These are phyloP conservation scores for Trichophyton schoenleinii DNA, from an alignment of 2,329 filamentous ascomycete species.

Conservation along the genomic window DNA sequence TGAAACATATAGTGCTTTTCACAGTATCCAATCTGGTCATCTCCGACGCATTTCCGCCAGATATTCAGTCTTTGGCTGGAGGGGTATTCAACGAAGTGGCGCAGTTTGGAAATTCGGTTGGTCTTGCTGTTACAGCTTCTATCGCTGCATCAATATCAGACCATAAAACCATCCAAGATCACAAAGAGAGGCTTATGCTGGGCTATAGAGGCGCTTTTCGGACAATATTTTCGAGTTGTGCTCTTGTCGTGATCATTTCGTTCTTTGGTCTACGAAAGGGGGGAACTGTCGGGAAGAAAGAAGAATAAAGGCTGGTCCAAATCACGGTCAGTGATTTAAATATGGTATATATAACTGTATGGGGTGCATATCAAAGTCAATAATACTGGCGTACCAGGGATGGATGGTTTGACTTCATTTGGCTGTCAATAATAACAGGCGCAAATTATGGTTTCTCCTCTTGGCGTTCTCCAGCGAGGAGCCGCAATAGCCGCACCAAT, in stretches of 20 bases:
- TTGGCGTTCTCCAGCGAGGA: neutral
- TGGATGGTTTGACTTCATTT: too few species aligned
- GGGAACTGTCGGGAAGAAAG: slow-evolving; percentile 8
- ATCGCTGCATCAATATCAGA: slow-evolving; percentile 22
- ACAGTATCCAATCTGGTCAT: slow-evolving; percentile 45
- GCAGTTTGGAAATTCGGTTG: slow-evolving; percentile 45
- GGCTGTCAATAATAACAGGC: too few species aligned
- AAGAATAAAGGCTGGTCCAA: neutral
- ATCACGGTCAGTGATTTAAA: too few species aligned
- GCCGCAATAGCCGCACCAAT: neutral
- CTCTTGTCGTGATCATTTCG: slow-evolving; percentile 8
- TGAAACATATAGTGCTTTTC: slow-evolving; percentile 4
- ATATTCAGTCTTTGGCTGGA: slow-evolving; percentile 47
- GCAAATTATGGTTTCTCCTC: too few species aligned
- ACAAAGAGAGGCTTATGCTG: slow-evolving; percentile 6
- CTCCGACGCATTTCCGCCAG: slow-evolving; percentile 41
- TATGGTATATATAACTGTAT: too few species aligned
- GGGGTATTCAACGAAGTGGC: slow-evolving; percentile 49
- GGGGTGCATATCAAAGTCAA: too few species aligned
- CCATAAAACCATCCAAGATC: neutral
- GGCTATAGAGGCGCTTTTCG: slow-evolving; percentile 11
- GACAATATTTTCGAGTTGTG: slow-evolving; percentile 12
- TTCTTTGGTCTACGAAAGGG: slow-evolving; percentile 12
- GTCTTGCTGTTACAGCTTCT: slow-evolving; percentile 40
- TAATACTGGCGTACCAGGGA: too few species aligned